These are phyloP conservation scores for Plectosphaerella plurivora DNA, from an alignment of 2,329 filamentous ascomycete genomes.

Conservation along the genomic window DNA sequence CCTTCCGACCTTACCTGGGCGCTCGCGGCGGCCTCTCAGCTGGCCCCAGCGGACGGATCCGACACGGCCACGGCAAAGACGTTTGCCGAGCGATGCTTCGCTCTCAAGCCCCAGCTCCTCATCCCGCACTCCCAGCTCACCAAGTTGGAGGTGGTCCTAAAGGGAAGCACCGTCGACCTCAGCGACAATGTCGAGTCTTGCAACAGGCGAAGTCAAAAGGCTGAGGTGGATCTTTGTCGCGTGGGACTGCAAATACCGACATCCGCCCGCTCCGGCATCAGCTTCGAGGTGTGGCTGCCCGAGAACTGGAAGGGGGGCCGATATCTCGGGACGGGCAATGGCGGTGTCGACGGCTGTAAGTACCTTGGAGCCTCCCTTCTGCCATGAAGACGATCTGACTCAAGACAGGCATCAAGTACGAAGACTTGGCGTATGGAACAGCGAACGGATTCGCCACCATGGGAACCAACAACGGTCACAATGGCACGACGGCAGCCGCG, in stretches of 20 bases:
- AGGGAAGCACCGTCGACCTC: neutral
- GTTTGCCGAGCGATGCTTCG: slow-evolving; percentile 1
- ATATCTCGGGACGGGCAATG: slow-evolving; percentile 43
- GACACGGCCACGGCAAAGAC: too few species aligned
- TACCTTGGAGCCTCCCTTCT: neutral
- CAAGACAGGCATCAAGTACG: slow-evolving; percentile 33
- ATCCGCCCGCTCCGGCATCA: slow-evolving; percentile 21
- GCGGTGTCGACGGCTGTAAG: slow-evolving; percentile 40
- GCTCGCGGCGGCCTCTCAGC: too few species aligned
- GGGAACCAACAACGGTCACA: slow-evolving; percentile 47
- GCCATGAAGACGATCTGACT: neutral
- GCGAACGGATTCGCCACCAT: slow-evolving; percentile 39
- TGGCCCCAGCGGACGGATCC: too few species aligned
- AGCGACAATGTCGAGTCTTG: neutral
- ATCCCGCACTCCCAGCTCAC: neutral
- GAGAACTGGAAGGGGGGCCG: slow-evolving; percentile 34
- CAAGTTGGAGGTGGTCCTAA: neutral
- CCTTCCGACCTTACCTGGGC: too few species aligned
- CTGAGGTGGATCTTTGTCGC: neutral
- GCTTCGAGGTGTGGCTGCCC: slow-evolving; percentile 43
- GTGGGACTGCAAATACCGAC: neutral
- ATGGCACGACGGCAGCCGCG: slow-evolving; percentile 29
- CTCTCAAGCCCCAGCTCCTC: slow-evolving; percentile 1
- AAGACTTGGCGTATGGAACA: slow-evolving; percentile 39
- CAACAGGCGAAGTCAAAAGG: neutral